Evolutionary conservation across 78 protist species (phyloP).

Genomic region (Tieghemostelium lacteum): DNA sequence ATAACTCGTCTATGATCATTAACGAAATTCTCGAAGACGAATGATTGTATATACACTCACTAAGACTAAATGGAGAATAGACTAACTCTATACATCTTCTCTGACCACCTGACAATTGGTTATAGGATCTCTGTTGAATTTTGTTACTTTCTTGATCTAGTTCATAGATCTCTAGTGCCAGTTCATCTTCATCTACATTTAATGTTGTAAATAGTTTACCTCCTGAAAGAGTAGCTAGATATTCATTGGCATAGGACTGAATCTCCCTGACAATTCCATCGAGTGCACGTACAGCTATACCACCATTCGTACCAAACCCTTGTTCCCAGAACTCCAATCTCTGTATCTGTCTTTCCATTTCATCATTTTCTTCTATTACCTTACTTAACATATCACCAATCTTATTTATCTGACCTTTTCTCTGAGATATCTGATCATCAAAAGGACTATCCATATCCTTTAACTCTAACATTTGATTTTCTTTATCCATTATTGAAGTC

Average conservation of each 20-base stretch:
- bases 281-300: constrained; percentile 31
- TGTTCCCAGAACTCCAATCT: constrained; percentile 52
- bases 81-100: constrained; percentile 66
- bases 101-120: constrained; percentile 64
- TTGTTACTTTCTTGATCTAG: not conserved
- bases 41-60: constrained; percentile 52
- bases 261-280: constrained; percentile 24
- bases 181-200: constrained; percentile 15
- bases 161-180: constrained; percentile 39
- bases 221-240: not conserved
- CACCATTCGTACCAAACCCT: constrained; percentile 27
- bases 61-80: constrained; percentile 44
- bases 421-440: not conserved
- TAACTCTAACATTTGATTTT: not conserved
- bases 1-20: constrained; percentile 33
- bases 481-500: not conserved
- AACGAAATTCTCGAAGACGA: constrained; percentile 18
- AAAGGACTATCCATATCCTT: constrained; percentile 3
- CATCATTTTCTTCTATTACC: not conserved
- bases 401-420: not conserved
- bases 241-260: constrained; percentile 55
- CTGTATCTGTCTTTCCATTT: not conserved
- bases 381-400: not conserved
- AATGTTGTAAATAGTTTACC: constrained; percentile 49
- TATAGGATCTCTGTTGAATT: not conserved